Base-by-base conservation (phyloP, 768 basidiomycete genomes). In the Calocera viscosa region DNA sequence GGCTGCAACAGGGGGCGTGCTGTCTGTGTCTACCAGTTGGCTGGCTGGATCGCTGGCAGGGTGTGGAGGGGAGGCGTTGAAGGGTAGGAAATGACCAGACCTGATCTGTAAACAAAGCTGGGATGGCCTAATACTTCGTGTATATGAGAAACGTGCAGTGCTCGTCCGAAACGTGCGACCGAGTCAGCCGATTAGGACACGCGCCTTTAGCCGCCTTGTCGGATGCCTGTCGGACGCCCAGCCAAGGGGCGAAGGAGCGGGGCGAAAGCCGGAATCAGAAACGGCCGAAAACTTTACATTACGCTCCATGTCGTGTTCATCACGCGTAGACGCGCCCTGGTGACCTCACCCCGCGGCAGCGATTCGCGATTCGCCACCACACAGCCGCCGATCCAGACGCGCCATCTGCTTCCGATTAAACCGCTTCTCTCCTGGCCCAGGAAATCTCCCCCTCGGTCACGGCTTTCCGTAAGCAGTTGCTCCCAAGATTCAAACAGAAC, bases 281-380 rank as follows among this genome's bases (percentile, higher is more conserved):
- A 28, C 53, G 53, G 53, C 53, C 26, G 53, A 60, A 60, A 60
- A 60, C 53, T 60, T 60, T 60, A 60, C 53, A 60, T 60, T 60
- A 60, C 53, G 53, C 53, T 60, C 53, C 53, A 60, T 60, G 53
- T 28, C 53, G 53, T 32, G 53, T 32, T 60, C 53, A 47, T 47
- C 19, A 47, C 43, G 43, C 43, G 43, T 47, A 8, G 43, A 47
- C 43, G 43, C 43, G 43, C 43, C 24, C 43, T 19, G 24, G 19
- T 24, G 43, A 47, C 24, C 43, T 47, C 43, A 47, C 24, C 43
- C 10, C 43, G 43, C 43, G 19, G 5, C 24, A 3, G 43, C 43
- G 8, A 7, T 10, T 19, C 16, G 43, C 43, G 24, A 24, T 17
- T 47, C 19, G 43, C 43, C 19, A 47, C 43, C 16, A 19, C 16